Evolutionary conservation across 139 green algal genomes (phyloP), one percentile per base, ranked within the genome.

Genomic region (Volvox africanus): DNA sequence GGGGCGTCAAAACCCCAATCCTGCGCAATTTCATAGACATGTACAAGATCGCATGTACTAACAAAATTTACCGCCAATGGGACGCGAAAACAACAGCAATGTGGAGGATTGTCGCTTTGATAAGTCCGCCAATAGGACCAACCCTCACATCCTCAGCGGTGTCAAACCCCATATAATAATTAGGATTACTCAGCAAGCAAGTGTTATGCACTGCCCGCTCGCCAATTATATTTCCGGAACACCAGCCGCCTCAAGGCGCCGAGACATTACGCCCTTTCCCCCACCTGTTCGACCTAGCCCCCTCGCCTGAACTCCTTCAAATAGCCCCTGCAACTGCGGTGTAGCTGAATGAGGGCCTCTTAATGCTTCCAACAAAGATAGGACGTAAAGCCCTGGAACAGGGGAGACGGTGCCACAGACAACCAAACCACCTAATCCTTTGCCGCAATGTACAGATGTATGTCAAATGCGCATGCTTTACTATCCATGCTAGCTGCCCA

Each of bases 271-370:
- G 80, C 55, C 80, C 55, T 21, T 61, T 55, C n/a, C 19, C 83
- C 14, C 67, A 80, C 83, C 83, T 88, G 35, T 26, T 17, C 16
- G 67, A 65, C 65, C 83, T 68, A 80, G 83, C 67, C 67, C 36
- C 67, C 83, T 68, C 67, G 83, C 83, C 83, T 44, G 2, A 55
- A 55, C 44, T 80, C 83, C 67, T 87, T 55, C 80, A 50, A 55
- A 44, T 26, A 14, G 55, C 12, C 6, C 26, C 5, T 33, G 5
- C 37, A 84, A 33, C 6, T 84, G 78, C 37, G 21, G 21, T 44
- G 36, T 84, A 22, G 78, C 20, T 84, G 78, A 30, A 79, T 75
- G 22, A 28, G 67, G 22, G 67, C 67, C 24, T 75, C 67, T 6
- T 32, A 26, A 26, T 75, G 67, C 67, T 26, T 28, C 67, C 67